These are phyloP conservation scores for Erythrophleum ivorense DNA, from an alignment of 331 rosid species.

Conservation along the genomic window DNA sequence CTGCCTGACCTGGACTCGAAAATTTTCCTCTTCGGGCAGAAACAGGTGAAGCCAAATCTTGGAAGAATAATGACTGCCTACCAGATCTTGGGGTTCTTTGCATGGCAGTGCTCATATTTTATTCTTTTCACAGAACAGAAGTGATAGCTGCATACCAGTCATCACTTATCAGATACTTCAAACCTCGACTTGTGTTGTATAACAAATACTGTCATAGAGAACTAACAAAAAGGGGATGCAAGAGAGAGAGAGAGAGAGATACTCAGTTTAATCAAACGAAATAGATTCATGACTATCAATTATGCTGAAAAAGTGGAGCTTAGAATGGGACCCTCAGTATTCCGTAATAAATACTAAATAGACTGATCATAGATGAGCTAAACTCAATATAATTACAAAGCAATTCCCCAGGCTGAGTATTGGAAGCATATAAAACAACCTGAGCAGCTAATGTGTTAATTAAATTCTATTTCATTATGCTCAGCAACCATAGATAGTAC, in stretches of 20 bases:
- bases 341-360: background rate
- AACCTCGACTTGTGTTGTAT: background rate
- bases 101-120: constrained; percentile 64
- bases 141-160: constrained; percentile 42
- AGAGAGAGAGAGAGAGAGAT: background rate
- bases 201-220: background rate
- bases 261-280: constrained; percentile 1
- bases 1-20: constrained; percentile 88
- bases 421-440: constrained; percentile 20
- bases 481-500: background rate
- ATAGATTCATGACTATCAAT: constrained; percentile 22
- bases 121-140: constrained; percentile 6
- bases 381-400: constrained; percentile 3
- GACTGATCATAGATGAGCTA: background rate
- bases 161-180: background rate
- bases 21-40: constrained; percentile 73
- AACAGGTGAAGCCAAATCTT: constrained; percentile 91
- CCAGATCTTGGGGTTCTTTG: constrained; percentile 81
- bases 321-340: background rate
- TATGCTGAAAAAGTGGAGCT: constrained; percentile 3
- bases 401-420: background rate
- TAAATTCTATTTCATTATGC: constrained; percentile 11
- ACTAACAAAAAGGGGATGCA: background rate
- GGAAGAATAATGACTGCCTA: constrained; percentile 84
- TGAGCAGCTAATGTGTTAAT: background rate